Evolutionary conservation across 805 yeast genomes (phyloP).

Genomic region (Zygosaccharomyces pseudorouxii): DNA sequence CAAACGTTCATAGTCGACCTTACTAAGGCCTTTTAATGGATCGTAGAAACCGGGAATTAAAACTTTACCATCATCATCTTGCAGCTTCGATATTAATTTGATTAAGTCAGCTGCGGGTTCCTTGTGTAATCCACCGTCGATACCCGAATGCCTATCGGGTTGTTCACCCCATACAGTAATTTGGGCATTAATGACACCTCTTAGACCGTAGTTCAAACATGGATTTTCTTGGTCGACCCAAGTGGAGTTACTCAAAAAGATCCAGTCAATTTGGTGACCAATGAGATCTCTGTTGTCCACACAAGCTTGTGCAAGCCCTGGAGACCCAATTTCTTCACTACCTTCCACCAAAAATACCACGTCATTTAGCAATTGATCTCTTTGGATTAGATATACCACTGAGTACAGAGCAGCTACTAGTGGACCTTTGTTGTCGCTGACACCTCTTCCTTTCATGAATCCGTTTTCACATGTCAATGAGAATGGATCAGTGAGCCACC

Average conservation of each 20-base stretch:
- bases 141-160: constrained; percentile 94
- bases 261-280: constrained; percentile 77
- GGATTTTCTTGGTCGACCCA: constrained; percentile 91
- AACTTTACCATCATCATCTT: constrained; percentile 51
- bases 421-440: constrained; percentile 94
- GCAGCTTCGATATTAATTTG: constrained; percentile 61
- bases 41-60: constrained; percentile 67
- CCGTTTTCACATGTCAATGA: constrained; percentile 73
- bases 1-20: constrained; percentile 56
- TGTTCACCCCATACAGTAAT: constrained; percentile 64
- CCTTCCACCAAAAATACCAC: constrained; percentile 87
- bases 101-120: constrained; percentile 89
- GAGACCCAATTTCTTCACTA: constrained; percentile 91
- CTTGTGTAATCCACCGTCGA: constrained; percentile 84
- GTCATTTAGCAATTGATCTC: constrained; percentile 55
- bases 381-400: constrained; percentile 62
- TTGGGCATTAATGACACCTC: constrained; percentile 85
- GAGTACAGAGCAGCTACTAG: constrained; percentile 80
- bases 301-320: constrained; percentile 74
- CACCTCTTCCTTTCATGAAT: constrained; percentile 85
- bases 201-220: constrained; percentile 86
- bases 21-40: constrained; percentile 53
- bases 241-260: constrained; percentile 81
- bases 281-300: constrained; percentile 45
- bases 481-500: constrained; percentile 82